Percentiles rank a stretch among this genome's conserved stretches.
Conservation (phyloP, 805 yeast species). For the Saccharomycopsis guyanensis region DNA sequence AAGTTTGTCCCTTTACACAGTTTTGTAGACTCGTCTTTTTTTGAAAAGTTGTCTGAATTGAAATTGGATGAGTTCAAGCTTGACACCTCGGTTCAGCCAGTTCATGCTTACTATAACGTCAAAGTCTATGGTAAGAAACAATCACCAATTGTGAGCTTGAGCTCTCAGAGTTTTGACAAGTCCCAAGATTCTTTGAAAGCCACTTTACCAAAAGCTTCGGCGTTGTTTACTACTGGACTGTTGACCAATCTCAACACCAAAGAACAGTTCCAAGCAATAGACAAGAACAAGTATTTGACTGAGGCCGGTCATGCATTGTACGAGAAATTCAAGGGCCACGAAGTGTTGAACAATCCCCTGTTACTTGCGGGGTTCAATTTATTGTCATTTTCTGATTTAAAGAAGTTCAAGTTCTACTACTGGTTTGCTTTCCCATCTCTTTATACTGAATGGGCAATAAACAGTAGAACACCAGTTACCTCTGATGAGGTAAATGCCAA, state of each 20-base stretch:
- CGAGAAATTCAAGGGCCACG: slow-evolving; percentile 28
- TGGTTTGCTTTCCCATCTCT: slow-evolving; percentile 83
- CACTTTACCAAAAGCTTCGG: slow-evolving; percentile 22
- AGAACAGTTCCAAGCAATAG: slow-evolving; percentile 69
- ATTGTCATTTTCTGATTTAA: slow-evolving; percentile 78
- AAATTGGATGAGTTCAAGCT: slow-evolving; percentile 72
- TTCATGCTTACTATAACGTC: slow-evolving; percentile 31
- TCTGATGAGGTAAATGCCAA: slow-evolving; percentile 10
- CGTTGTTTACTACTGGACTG: slow-evolving; percentile 31
- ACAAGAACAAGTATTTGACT: slow-evolving; percentile 54
- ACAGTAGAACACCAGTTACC: slow-evolving; percentile 1
- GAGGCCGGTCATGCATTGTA: slow-evolving; percentile 30
- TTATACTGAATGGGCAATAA: slow-evolving; percentile 41
- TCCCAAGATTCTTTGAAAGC: slow-evolving; percentile 12
- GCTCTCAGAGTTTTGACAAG: slow-evolving; percentile 29
- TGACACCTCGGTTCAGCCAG: slow-evolving; percentile 37
- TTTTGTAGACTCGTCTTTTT: slow-evolving; percentile 82
- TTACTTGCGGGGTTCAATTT: slow-evolving; percentile 38
- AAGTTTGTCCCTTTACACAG: slow-evolving; percentile 52
- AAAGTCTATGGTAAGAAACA: slow-evolving; percentile 27
- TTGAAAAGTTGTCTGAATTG: slow-evolving; percentile 60
- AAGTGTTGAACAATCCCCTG: slow-evolving; percentile 34
- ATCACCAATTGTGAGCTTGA: slow-evolving; percentile 27
- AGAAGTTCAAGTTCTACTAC: slow-evolving; percentile 78
- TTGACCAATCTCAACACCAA: slow-evolving; percentile 68